Evolutionary conservation across 2,329 filamentous ascomycete genomes (phyloP).

Genomic region (Fusarium austroafricanum): DNA sequence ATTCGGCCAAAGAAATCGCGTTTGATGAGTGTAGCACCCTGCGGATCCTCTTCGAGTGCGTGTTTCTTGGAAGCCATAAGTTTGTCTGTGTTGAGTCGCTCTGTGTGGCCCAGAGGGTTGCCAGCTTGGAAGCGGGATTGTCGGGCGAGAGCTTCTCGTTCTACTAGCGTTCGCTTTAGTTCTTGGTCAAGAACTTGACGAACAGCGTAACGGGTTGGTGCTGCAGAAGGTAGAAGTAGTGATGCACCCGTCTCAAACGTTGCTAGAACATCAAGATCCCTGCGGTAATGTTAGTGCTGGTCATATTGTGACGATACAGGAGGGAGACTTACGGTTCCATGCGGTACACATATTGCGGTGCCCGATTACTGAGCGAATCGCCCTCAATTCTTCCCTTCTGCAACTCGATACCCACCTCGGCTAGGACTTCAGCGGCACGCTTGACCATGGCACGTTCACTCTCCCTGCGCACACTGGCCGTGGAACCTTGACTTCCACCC

Average conservation of each 20-base stretch:
- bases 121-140: slow-evolving; percentile 73
- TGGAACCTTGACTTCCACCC: slow-evolving; percentile 71
- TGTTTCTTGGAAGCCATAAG: slow-evolving; percentile 50
- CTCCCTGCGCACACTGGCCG: slow-evolving; percentile 89
- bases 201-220: slow-evolving; percentile 89
- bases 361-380: slow-evolving; percentile 68
- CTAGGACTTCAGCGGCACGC: slow-evolving; percentile 83
- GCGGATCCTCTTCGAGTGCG: slow-evolving; percentile 48
- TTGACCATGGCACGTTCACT: slow-evolving; percentile 83
- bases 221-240: slow-evolving; percentile 66
- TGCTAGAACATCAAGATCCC: slow-evolving; percentile 80
- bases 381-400: slow-evolving; percentile 83
- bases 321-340: slow-evolving; percentile 84
- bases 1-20: slow-evolving; percentile 88
- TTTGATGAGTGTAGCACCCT: slow-evolving; percentile 63
- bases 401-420: slow-evolving; percentile 83
- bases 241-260: slow-evolving; percentile 76
- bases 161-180: slow-evolving; percentile 76
- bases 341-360: slow-evolving; percentile 84
- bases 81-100: slow-evolving; percentile 53
- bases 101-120: slow-evolving; percentile 40
- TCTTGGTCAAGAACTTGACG: slow-evolving; percentile 94
- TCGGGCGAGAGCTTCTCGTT: slow-evolving; percentile 73
- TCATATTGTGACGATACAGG: neutral
- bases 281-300: slow-evolving; percentile 45